A percentile compares a stretch with the other conserved stretches of the same genome.
These are phyloP conservation scores for Globisporangium heterothallicum DNA, from an alignment of 352 stramenopile genomes.

Conservation along the genomic window DNA sequence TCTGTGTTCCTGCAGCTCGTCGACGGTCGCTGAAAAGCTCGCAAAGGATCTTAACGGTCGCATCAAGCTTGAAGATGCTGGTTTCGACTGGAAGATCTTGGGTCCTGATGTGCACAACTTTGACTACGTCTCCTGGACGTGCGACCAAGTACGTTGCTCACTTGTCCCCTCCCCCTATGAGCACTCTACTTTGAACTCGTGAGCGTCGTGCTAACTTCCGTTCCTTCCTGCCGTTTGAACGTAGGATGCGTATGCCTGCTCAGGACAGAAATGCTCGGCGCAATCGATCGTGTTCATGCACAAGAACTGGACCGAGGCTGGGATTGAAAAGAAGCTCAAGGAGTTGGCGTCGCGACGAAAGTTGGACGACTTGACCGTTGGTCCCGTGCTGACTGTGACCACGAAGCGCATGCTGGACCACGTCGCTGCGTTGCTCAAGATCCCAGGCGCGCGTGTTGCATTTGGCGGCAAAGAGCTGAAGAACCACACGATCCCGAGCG, in stretches of 20 bases:
- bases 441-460: slow-evolving; percentile 91
- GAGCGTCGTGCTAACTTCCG: no score
- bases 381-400: slow-evolving; percentile 95
- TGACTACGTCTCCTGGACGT: slow-evolving; percentile 97
- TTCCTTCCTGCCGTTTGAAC: no score
- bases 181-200: no score
- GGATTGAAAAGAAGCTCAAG: slow-evolving; percentile 92
- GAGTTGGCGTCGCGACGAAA: slow-evolving; percentile 85
- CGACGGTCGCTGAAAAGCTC: slow-evolving; percentile 91
- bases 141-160: slow-evolving; percentile 79
- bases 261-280: slow-evolving; percentile 98
- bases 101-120: slow-evolving; percentile 94
- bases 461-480: slow-evolving; percentile 93
- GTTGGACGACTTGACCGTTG: slow-evolving; percentile 94
- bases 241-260: slow-evolving; percentile 97
- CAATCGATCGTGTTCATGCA: slow-evolving; percentile 98
- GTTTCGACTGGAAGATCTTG: slow-evolving; percentile 99
- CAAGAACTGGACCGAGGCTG: slow-evolving; percentile 92
- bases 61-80: slow-evolving; percentile 97
- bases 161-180: no score
- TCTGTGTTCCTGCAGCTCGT: slow-evolving; percentile 64
- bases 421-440: slow-evolving; percentile 85
- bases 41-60: slow-evolving; percentile 86
- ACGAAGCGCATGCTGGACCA: slow-evolving; percentile 95
- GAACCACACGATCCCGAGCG: slow-evolving; percentile 92